A percentile compares a stretch with the other conserved stretches of the same genome.
Evolutionary conservation across 768 basidiomycete species (phyloP).

Genomic region (Mycena vitilis): DNA sequence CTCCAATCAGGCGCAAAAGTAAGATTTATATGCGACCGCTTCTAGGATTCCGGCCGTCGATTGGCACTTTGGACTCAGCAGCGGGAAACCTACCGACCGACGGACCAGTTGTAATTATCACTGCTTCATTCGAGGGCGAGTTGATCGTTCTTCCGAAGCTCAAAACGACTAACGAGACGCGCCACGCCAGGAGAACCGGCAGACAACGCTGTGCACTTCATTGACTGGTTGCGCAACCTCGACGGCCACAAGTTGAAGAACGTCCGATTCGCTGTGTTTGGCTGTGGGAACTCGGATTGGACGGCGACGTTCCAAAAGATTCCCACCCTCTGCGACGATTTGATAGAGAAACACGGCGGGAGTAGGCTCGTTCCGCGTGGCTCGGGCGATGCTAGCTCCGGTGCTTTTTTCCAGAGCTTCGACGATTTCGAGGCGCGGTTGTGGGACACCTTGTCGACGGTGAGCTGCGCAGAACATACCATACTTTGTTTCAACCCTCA

Average conservation of each 20-base stretch:
- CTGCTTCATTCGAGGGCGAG: constrained; percentile 58
- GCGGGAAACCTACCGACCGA: constrained; percentile 52
- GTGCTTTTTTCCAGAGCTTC: constrained; percentile 57
- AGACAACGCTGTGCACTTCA: constrained; percentile 60
- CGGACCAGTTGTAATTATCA: constrained; percentile 57
- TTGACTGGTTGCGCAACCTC: constrained; percentile 52
- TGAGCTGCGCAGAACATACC: constrained; percentile 26
- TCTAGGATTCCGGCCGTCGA: constrained; percentile 53
- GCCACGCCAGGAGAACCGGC: constrained; percentile 52
- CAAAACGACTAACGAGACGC: too few relatives aligned
- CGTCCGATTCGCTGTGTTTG: constrained; percentile 59
- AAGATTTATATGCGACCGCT: too few relatives aligned
- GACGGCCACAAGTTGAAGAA: constrained; percentile 42
- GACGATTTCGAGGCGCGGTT: constrained; percentile 55
- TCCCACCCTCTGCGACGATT: constrained; percentile 53
- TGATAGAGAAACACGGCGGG: constrained; percentile 49
- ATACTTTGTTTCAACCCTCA: background rate
- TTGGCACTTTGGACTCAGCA: constrained; percentile 55
- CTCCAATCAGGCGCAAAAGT: too few relatives aligned
- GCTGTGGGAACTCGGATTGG: constrained; percentile 65
- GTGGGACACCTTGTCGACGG: constrained; percentile 51
- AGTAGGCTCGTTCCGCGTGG: constrained; percentile 51
- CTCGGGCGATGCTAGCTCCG: constrained; percentile 54
- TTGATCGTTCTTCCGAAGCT: background rate
- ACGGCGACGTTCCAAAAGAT: constrained; percentile 59